These are phyloP conservation scores for Naganishia friedmannii DNA, from an alignment of 768 basidiomycete genomes.

Conservation along the genomic window DNA sequence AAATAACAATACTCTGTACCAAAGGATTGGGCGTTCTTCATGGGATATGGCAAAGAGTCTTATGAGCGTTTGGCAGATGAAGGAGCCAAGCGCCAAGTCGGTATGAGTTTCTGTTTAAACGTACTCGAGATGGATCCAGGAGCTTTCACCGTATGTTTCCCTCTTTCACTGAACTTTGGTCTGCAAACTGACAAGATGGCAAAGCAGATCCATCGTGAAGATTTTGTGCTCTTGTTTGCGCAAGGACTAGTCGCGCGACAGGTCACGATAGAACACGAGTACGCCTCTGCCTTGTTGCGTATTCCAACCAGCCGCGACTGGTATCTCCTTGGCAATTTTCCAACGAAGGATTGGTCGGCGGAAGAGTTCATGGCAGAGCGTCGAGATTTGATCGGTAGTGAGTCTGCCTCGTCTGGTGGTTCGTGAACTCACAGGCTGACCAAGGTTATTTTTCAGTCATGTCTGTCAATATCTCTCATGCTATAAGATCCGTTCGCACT, in stretches of 20 bases:
- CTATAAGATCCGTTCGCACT: slow-evolving; percentile 43
- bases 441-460: slow-evolving; percentile 53
- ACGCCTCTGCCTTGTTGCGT: slow-evolving; percentile 60
- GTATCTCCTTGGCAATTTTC: slow-evolving; percentile 40
- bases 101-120: slow-evolving; percentile 61
- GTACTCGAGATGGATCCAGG: slow-evolving; percentile 59
- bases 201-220: slow-evolving; percentile 56
- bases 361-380: slow-evolving; percentile 53
- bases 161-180: neutral
- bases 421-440: neutral
- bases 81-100: slow-evolving; percentile 60
- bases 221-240: slow-evolving; percentile 61
- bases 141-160: slow-evolving; percentile 60
- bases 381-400: slow-evolving; percentile 1
- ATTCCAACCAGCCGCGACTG: slow-evolving; percentile 61
- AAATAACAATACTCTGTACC: neutral
- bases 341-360: slow-evolving; percentile 32
- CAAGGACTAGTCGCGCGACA: slow-evolving; percentile 58
- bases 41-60: slow-evolving; percentile 59
- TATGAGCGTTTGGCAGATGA: slow-evolving; percentile 61
- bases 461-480: slow-evolving; percentile 55
- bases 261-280: slow-evolving; percentile 62
- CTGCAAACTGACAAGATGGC: neutral
- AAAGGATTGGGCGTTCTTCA: slow-evolving; percentile 65
- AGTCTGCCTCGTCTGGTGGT: neutral